Conservation (phyloP, 2,329 filamentous ascomycete species). For the Aspergillus hiratsukae region DNA sequence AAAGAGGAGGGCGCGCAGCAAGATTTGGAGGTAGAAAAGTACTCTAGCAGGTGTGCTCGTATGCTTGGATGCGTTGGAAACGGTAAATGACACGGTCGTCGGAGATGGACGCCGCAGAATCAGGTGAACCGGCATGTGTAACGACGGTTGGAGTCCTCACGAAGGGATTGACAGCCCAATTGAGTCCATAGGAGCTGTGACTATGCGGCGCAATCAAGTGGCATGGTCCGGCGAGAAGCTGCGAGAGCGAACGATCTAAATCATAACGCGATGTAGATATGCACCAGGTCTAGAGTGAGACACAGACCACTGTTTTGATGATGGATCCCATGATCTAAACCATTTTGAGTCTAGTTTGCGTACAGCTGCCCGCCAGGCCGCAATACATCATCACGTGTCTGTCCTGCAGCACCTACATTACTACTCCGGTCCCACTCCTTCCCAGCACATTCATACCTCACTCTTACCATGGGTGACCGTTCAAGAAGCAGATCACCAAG, state of each 20-base stretch:
- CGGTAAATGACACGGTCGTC: constrained; percentile 87
- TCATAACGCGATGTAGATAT: not conserved
- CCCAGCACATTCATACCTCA: constrained; percentile 9
- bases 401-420: constrained; percentile 11
- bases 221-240: not conserved
- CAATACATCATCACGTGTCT: constrained; percentile 23
- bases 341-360: constrained; percentile 3
- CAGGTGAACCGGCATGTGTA: constrained; percentile 56
- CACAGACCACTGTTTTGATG: not conserved
- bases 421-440: constrained; percentile 13
- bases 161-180: not conserved
- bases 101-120: constrained; percentile 59
- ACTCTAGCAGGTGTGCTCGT: constrained; percentile 44
- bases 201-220: not conserved
- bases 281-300: not conserved
- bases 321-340: not conserved
- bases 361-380: constrained; percentile 6
- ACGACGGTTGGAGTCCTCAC: not conserved
- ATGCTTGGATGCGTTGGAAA: constrained; percentile 67
- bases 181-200: not conserved
- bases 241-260: not conserved
- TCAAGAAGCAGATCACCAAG: constrained; percentile 43
- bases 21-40: constrained; percentile 40
- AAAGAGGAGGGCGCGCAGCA: constrained; percentile 44
- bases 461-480: constrained; percentile 30